Base-by-base conservation (phyloP, 2,329 filamentous ascomycete species). In the Didymosphaeria variabile region DNA sequence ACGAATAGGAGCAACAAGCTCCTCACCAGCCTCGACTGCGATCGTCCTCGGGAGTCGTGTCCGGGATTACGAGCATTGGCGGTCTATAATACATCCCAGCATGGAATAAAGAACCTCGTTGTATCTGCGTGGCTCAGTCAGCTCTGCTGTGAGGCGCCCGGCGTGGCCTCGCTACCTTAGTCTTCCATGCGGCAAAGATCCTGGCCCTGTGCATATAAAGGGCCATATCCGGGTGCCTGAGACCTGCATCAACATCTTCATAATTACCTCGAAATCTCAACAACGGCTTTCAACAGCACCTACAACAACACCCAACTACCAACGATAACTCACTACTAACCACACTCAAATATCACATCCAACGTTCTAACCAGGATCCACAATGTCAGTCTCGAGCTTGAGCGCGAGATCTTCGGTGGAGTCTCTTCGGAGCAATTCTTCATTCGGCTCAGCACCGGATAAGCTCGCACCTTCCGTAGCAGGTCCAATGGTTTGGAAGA, bases 401-500 rank as follows among this genome's bases (percentile, higher is more conserved):
- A 78, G 72, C 53, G 52, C 70, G 7, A 72, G 62, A 46, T 73
- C 71, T 17, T 78, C 76, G 8, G 61, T 65, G 21, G 73, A 75
- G 49, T 76, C 73, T 62, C 61, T 77, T 58, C 71, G 68, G 40
- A 75, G 72, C 57, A 67, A 58, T 51, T 65, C 63, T 23, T 74
- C 73, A 8, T 50, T 61, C 6, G 55, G 58, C 40, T 72, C 72
- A 5, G 62, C 63, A 42, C 75, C 75, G 12, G 75, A 78, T 51
- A 67, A 66, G 36, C 71, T 77, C 21, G 63, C 71, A 1, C 72
- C 73, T 19, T 61, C 68, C 15, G 62, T 75, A n/a, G 50, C 55
- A 10, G 72, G 75, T 26, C 70, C 70, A 6, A 76, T 75, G 74
- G 72, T 70, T n/a, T 78, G 76, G 76, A 51, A 69, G 61, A 70